Base-by-base conservation (phyloP, 805 yeast genomes). In the Candida stauntonica region DNA sequence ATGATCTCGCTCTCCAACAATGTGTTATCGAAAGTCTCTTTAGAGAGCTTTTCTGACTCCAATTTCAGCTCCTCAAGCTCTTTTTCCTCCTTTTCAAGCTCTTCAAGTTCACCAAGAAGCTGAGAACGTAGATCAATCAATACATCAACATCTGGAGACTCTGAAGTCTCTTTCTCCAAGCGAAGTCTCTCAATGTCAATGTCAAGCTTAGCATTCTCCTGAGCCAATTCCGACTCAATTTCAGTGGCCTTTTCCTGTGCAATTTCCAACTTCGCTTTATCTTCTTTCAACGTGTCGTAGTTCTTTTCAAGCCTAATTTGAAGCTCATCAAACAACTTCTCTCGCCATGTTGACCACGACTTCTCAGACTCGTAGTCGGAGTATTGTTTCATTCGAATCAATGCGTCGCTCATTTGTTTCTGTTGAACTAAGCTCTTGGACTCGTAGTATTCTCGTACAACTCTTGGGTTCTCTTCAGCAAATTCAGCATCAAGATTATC, bases 391-490 rank as follows among this genome's bases (percentile, higher is more conserved):
- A 54, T 50, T 17, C 46, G 28, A 1, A 50, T 36, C 40, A 56
- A 39, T 4, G 43, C 34, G 30, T 56, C 60, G 30, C 54, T 44
- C 46, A 56, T 37, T 27, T 40, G 51, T 33, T 48, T 54, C 35
- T 52, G 56, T 20, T 48, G 50, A 3, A 31, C 31, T 13, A 51
- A 12, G 11, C 48, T 39, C 3, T 26, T 31, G 1, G 49, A 31
- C 26, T 51, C 53, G 30, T 54, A 56, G 26, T 52, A 54, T 4
- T 50, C 56, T 15, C 51, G 41, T 2, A 56, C 59, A 17, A 56
- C 15, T 17, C 42, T 42, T 5, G 59, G 60, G 19, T 56, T 56
- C 14, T 48, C 56, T 5, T 50, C 54, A 5, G 48, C 33, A 32
- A 56, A 54, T 19, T 54, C 59, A 1, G 41, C 42, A 29, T 48